Base-by-base conservation (phyloP, 1,139 yeast genomes). In the Tardiomyces digboiensis region DNA sequence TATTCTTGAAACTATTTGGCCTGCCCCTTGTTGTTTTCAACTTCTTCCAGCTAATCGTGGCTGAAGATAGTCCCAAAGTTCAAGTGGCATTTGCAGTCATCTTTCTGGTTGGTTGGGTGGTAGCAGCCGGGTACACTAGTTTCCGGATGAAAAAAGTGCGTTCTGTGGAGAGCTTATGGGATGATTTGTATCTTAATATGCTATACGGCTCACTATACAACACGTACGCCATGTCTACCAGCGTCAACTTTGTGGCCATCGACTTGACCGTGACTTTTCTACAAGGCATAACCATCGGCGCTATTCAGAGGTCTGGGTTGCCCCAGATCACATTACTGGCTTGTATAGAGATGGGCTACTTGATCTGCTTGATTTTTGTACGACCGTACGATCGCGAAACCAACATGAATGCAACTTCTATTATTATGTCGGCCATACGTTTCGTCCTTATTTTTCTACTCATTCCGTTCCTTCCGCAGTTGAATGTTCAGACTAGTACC, bases 211-310 rank as follows among this genome's bases (percentile, higher is more conserved):
- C 66, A 10, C 48, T 64, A 18, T 52, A 42, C 41, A 58, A 56
- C 45, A 54, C 58, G 12, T 56, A 53, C 45, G 33, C 33, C 8
- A 16, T 26, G 8, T 45, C 49, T 7, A 61, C 58, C 44, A 45
- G 49, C 20, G 43, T 52, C 12, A 38, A 46, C 41, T 56, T 56
- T 43, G 50, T 54, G 20, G 42, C 46, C 7, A 46, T 56, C 14
- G 62, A 59, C 26, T 48, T 59, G 21, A 40, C 44, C 1, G 40
- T 49, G 1, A 52, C 56, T n/a, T 48, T 63, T 19, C 16, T 58
- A 12, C 56, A 65, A n/a, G 65, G 65, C 13, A 23, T 64, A 7
- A 52, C 60, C 2, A 48, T 65, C 43, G 69, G 69, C 2, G 64
- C 57, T 1, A 42, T 60, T n/a, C 67, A 65, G 44, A 43, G 45